Percentiles rank a stretch among this genome's conserved stretches.
Conservation (phyloP, 2,329 filamentous ascomycete species). For the Monosporascus sp. region DNA sequence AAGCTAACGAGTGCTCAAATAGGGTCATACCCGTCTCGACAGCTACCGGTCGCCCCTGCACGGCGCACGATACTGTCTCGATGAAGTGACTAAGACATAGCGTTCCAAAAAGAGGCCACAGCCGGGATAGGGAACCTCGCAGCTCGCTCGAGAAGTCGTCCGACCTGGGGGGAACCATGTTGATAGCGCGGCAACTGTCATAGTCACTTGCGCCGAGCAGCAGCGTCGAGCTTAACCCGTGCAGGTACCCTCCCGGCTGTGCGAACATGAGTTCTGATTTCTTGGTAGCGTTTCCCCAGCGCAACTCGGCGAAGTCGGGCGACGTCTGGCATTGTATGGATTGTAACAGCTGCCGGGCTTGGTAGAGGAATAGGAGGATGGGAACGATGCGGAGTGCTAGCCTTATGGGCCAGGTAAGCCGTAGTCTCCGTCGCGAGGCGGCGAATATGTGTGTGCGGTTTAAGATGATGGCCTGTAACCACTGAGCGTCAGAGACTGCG, state of each 20-base stretch:
- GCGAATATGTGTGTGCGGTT: constrained; percentile 94
- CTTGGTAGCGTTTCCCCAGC: constrained; percentile 64
- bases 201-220: constrained; percentile 70
- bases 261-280: constrained; percentile 65
- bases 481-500: constrained; percentile 8
- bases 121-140: constrained; percentile 69
- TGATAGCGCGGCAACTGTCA: constrained; percentile 67
- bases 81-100: constrained; percentile 76
- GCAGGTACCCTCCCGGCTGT: constrained; percentile 63
- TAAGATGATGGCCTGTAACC: constrained; percentile 64
- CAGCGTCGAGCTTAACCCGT: constrained; percentile 65
- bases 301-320: constrained; percentile 61
- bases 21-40: constrained; percentile 94
- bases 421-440: constrained; percentile 75
- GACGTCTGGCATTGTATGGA: constrained; percentile 91
- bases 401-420: constrained; percentile 67
- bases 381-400: constrained; percentile 66
- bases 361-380: constrained; percentile 62
- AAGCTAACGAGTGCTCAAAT: constrained; percentile 92
- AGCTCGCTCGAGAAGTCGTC: constrained; percentile 48
- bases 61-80: constrained; percentile 80
- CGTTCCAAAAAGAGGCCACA: constrained; percentile 71
- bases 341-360: constrained; percentile 67
- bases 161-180: constrained; percentile 60
- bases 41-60: constrained; percentile 74